A percentile compares a stretch with the other conserved stretches of the same genome.
These are phyloP conservation scores for Ormosia semicastrata DNA, from an alignment of 306 rosid species.

Conservation along the genomic window DNA sequence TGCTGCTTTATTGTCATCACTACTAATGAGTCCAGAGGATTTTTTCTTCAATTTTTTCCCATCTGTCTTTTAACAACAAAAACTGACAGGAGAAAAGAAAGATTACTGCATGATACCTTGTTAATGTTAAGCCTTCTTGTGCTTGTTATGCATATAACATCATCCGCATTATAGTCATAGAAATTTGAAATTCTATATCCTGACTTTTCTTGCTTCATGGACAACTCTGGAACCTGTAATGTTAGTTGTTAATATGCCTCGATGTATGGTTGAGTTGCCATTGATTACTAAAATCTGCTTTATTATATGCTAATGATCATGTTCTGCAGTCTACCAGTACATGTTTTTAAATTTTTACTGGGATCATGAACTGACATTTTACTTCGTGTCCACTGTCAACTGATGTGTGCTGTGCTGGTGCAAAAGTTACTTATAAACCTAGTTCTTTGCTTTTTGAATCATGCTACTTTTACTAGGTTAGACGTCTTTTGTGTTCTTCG, in stretches of 20 bases:
- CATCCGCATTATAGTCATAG: background rate
- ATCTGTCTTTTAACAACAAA: background rate
- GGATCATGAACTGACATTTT: constrained; percentile 8
- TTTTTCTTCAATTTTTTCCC: background rate
- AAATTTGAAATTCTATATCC: background rate
- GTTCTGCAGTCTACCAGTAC: background rate
- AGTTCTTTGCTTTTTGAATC: constrained; percentile 1
- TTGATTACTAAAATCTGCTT: constrained; percentile 4
- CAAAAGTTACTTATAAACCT: background rate
- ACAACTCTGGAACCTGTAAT: background rate
- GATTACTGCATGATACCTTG: background rate
- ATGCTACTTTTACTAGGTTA: constrained; percentile 58
- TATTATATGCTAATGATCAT: background rate
- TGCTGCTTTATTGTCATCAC: constrained; percentile 7
- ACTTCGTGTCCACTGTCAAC: constrained; percentile 5
- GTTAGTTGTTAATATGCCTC: constrained; percentile 4
- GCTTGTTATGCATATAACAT: background rate
- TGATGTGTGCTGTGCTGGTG: constrained; percentile 14
- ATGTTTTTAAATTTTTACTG: background rate
- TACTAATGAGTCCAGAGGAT: background rate
- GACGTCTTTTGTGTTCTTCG: constrained; percentile 91
- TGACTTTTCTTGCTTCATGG: constrained; percentile 1
- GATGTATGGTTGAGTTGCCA: background rate
- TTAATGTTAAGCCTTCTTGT: background rate
- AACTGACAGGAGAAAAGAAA: background rate